Evolutionary conservation across 2,329 filamentous ascomycete genomes (phyloP).

Genomic region (Zalaria sp.): DNA sequence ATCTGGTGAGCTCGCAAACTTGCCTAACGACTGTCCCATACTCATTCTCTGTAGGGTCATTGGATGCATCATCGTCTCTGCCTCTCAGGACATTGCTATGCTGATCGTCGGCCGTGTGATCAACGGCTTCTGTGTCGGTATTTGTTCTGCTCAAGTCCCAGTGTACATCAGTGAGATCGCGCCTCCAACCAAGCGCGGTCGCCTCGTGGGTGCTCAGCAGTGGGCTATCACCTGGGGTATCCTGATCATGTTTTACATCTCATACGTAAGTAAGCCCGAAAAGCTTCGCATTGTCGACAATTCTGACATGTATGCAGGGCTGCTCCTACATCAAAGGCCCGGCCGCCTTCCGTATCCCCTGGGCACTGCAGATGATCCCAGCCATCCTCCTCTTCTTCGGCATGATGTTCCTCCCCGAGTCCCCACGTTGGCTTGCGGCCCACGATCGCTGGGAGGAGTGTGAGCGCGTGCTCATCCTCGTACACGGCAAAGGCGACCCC

Average conservation of each 20-base stretch:
- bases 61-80: conserved; percentile 48
- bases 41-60: conserved; percentile 31
- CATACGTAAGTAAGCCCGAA: too few relatives aligned
- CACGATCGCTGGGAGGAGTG: conserved; percentile 32
- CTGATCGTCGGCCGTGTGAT: conserved; percentile 57
- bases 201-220: conserved; percentile 58
- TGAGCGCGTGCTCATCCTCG: conserved; percentile 25
- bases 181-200: conserved; percentile 42
- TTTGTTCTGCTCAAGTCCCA: conserved; percentile 54
- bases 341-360: conserved; percentile 48
- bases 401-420: conserved; percentile 31
- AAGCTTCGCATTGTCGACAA: too few relatives aligned
- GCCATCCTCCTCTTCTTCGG: conserved; percentile 30
- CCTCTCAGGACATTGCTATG: conserved; percentile 54
- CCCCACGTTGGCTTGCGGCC: conserved; percentile 32
- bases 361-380: conserved; percentile 36
- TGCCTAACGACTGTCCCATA: not conserved
- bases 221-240: conserved; percentile 56
- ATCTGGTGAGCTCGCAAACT: conserved; percentile 10
- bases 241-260: conserved; percentile 48
- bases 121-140: conserved; percentile 60
- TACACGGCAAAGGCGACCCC: conserved; percentile 24
- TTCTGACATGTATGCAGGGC: conserved; percentile 20
- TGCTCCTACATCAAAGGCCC: conserved; percentile 45
- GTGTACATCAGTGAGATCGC: conserved; percentile 57